A percentile compares a stretch with the other conserved stretches of the same genome.
phyloP scores from a whole-genome alignment of 2,329 filamentous ascomycete species.

The Fusarium ramigenum region DNA sequence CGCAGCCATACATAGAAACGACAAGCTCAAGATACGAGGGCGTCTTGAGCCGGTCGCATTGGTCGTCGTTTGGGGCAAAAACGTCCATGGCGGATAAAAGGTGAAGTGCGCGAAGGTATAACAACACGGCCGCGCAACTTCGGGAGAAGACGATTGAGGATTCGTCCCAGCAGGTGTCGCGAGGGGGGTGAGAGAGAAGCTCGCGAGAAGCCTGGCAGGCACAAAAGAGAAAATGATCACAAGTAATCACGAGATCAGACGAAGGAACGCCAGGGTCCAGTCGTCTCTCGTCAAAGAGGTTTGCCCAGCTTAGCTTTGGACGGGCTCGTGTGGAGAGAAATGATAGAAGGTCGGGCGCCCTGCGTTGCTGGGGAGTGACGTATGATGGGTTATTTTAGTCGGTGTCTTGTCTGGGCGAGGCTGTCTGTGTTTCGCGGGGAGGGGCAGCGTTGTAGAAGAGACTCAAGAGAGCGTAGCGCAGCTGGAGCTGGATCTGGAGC shows the following conservation, averaged over 20 bases:
- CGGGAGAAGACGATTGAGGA: not conserved
- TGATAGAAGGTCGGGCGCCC: conserved; percentile 21
- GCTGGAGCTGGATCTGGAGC: not conserved
- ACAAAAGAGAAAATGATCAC: conserved; percentile 19
- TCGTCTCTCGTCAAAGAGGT: conserved; percentile 23
- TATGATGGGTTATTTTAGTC: conserved; percentile 36
- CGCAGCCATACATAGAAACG: conserved; percentile 61
- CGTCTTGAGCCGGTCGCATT: conserved; percentile 62
- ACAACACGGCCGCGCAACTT: conserved; percentile 8
- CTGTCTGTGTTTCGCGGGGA: conserved; percentile 33
- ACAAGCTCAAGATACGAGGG: conserved; percentile 65
- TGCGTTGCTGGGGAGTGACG: conserved; percentile 39
- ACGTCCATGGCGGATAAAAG: conserved; percentile 39
- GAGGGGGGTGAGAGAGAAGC: not conserved
- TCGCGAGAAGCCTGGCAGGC: not conserved
- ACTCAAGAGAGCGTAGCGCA: not conserved
- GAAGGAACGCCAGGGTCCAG: conserved; percentile 24
- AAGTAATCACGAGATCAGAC: conserved; percentile 38
- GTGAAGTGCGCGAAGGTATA: not conserved
- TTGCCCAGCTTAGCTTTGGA: conserved; percentile 19
- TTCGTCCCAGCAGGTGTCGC: conserved; percentile 15
- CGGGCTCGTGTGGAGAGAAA: conserved; percentile 27
- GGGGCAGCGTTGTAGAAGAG: conserved; percentile 14
- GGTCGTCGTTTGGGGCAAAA: conserved; percentile 36
- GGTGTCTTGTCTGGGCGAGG: conserved; percentile 31